Percentiles rank a stretch among this genome's conserved stretches.
phyloP scores from a whole-genome alignment of 495 filamentous ascomycete species.

The Penicillium argentinense region DNA sequence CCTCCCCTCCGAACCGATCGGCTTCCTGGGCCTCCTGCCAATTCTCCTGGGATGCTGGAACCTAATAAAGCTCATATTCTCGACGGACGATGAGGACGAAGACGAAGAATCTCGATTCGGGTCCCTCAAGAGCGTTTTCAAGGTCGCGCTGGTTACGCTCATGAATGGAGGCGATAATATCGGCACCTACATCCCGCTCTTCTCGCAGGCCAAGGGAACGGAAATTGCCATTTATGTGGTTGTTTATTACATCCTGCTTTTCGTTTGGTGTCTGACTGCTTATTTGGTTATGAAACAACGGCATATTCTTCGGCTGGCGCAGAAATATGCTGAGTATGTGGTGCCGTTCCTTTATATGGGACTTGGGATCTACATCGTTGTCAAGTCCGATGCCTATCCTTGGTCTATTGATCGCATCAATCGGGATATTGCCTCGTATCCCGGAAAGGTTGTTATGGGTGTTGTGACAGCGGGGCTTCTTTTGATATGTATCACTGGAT shows the following conservation, averaged over 20 bases:
- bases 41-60: slow-evolving; percentile 3
- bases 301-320: slow-evolving; percentile 1
- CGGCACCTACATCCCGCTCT: slow-evolving; percentile 6
- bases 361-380: slow-evolving; percentile 3
- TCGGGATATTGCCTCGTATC: neutral
- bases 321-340: slow-evolving; percentile 4
- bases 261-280: slow-evolving; percentile 1
- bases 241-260: slow-evolving; percentile 3
- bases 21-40: slow-evolving; percentile 3
- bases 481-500: neutral
- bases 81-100: neutral
- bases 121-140: neutral
- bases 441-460: neutral
- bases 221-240: slow-evolving; percentile 7
- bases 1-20: slow-evolving; percentile 8
- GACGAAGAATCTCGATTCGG: neutral
- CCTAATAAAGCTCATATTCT: neutral
- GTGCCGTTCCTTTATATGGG: slow-evolving; percentile 9
- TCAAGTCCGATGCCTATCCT: slow-evolving; percentile 3
- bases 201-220: slow-evolving; percentile 6
- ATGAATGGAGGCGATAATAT: slow-evolving; percentile 10
- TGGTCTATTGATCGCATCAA: slow-evolving; percentile 5
- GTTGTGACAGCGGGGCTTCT: neutral
- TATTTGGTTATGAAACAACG: slow-evolving; percentile 7
- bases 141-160: slow-evolving; percentile 1